Evolutionary conservation across 2,329 filamentous ascomycete species (phyloP).

Genomic region (Arthrobotrys conoides): DNA sequence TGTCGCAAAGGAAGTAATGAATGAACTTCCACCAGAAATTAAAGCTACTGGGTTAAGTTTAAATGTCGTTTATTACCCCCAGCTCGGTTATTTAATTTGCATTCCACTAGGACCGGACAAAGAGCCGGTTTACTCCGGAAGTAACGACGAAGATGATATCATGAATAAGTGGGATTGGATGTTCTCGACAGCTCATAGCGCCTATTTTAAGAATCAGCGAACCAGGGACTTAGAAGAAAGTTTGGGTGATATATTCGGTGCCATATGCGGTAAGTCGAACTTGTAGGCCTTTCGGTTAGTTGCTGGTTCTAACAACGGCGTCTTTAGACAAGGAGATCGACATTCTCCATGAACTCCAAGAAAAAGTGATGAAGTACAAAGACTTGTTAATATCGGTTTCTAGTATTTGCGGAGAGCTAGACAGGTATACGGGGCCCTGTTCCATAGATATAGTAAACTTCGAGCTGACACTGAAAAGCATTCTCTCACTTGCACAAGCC

Average conservation of each 20-base stretch:
- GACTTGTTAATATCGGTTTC: constrained; percentile 78
- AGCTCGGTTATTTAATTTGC: constrained; percentile 88
- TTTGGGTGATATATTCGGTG: constrained; percentile 86
- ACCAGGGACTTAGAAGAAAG: constrained; percentile 85
- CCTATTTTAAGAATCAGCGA: constrained; percentile 87
- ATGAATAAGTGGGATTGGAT: constrained; percentile 80
- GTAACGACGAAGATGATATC: constrained; percentile 76
- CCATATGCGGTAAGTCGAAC: constrained; percentile 78
- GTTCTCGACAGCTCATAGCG: constrained; percentile 79
- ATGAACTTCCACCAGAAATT: constrained; percentile 73
- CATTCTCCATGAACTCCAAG: constrained; percentile 82
- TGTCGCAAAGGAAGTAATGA: constrained; percentile 76
- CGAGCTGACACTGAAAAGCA: constrained; percentile 68
- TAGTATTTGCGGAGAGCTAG: constrained; percentile 86
- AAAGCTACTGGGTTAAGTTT: constrained; percentile 70
- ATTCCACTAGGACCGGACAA: constrained; percentile 69
- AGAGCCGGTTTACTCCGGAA: constrained; percentile 63
- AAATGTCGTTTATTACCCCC: constrained; percentile 91
- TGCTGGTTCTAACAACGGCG: constrained; percentile 23
- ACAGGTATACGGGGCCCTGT: constrained; percentile 69
- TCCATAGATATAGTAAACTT: neutral
- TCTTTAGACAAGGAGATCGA: constrained; percentile 85
- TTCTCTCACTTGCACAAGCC: constrained; percentile 83
- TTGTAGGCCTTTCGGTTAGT: neutral
- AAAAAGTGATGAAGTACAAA: constrained; percentile 79